Base-by-base conservation (phyloP, 129 eudicot genomes). In the Lactuca saligna region DNA sequence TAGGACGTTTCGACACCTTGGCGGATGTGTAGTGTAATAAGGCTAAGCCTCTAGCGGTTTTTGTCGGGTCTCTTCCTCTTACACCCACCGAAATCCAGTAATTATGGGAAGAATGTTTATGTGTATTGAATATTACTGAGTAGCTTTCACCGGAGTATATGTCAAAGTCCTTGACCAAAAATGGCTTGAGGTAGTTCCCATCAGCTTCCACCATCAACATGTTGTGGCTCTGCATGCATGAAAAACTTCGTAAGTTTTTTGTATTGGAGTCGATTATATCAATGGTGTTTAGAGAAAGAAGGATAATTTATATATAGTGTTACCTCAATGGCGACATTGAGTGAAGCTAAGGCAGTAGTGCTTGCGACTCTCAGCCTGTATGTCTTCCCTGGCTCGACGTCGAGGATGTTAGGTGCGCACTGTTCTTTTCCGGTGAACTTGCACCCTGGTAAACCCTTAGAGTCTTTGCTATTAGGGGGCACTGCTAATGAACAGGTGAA, bases 331-430 rank as follows among this genome's bases (percentile, higher is more conserved):
- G 89, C 96, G 54, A 92, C 68, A 81, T 86, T 92, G 83, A 88
- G 96, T 44, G 98, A 84, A 63, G 96, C 89, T 71, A 92, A 78
- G 17, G 95, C 71, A 61, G 98, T 92, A 74, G 91, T 75, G 82
- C 98, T 92, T 10, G 98, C 95, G 57, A 92, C 62, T 29, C 98
- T 81, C 16, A 92, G 84, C 79, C 98, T 73, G 81, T 92, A 92
- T 13, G 87, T 83, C 80, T 88, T 92, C 82, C 89, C 84, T 6
- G 96, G 98, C 50, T 63, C 68, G 3, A 92, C 98, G 17, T 64
- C 75, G 49, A 92, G 69, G 32, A 84, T 77, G 29, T 82, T 81
- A 1, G 98, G 98, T 34, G 96, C 98, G 54, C 88, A 92, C 53
- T 70, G 78, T 61, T 92, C 98, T 11, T 70, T 77, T 17, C 98